A percentile compares a stretch with the other conserved stretches of the same genome.
These are phyloP conservation scores for Oryza australiensis DNA, from an alignment of 176 grass and related monocot species.

Conservation along the genomic window DNA sequence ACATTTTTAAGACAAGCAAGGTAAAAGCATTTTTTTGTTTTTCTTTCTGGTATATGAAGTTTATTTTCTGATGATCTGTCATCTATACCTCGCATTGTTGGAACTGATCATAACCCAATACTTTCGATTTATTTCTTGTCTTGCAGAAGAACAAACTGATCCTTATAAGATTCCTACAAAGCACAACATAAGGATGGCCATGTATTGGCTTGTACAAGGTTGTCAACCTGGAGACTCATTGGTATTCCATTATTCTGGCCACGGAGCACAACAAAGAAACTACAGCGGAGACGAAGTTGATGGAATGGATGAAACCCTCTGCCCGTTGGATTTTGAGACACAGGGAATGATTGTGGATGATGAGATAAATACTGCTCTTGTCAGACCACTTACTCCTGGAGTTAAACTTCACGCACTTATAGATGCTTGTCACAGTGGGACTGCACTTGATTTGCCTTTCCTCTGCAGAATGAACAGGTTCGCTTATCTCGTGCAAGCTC, in stretches of 20 bases:
- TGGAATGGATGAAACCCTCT: conserved; percentile 89
- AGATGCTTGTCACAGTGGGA: conserved; percentile 97
- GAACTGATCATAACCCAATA: not conserved
- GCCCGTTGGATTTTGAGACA: conserved; percentile 94
- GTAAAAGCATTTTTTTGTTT: not conserved
- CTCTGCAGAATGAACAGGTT: conserved; percentile 93
- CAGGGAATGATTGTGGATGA: conserved; percentile 99
- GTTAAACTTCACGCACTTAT: conserved; percentile 95
- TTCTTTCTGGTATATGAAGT: not conserved
- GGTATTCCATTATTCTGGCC: conserved; percentile 98
- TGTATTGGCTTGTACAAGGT: conserved; percentile 94
- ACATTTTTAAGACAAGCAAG: not conserved
- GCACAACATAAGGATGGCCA: conserved; percentile 89
- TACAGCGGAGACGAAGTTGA: conserved; percentile 87
- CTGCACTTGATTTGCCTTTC: conserved; percentile 87
- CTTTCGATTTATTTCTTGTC: conserved; percentile 31
- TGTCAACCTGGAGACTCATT: conserved; percentile 93
- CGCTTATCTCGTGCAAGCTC: not conserved
- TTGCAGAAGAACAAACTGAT: conserved; percentile 94
- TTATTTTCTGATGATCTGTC: conserved; percentile 14
- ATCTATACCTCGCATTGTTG: not conserved
- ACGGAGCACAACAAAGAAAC: conserved; percentile 91
- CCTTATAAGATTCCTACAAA: conserved; percentile 89
- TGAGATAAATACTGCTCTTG: conserved; percentile 78
- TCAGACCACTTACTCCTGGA: conserved; percentile 80